A percentile compares a stretch with the other conserved stretches of the same genome.
Evolutionary conservation across 805 yeast genomes (phyloP).

Genomic region (Danielozyma ontarioensis): DNA sequence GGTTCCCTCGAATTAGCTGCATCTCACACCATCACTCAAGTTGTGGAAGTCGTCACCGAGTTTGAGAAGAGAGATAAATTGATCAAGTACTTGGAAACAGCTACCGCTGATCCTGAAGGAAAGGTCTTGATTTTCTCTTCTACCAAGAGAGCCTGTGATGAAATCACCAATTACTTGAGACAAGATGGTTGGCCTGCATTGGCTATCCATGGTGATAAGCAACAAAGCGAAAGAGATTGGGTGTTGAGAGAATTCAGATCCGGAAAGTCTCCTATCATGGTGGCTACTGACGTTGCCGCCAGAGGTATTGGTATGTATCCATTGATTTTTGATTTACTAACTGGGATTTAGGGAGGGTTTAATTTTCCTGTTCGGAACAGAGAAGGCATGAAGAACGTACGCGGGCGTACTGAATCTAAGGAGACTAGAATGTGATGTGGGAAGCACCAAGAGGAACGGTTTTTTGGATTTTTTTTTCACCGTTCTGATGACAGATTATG

Average conservation of each 20-base stretch:
- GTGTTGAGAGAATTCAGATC: slow-evolving; percentile 87
- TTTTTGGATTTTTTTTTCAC: background rate
- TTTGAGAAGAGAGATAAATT: slow-evolving; percentile 93
- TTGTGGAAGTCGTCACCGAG: slow-evolving; percentile 85
- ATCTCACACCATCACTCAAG: slow-evolving; percentile 91
- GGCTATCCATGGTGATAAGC: slow-evolving; percentile 98
- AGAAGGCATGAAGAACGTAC: background rate
- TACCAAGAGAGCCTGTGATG: slow-evolving; percentile 98
- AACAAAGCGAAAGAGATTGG: slow-evolving; percentile 98
- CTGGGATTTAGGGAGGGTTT: slow-evolving; percentile 1
- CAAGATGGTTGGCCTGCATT: slow-evolving; percentile 98
- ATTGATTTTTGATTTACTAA: slow-evolving; percentile 4
- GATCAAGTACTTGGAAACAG: slow-evolving; percentile 74
- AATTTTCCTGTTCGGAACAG: too few species aligned
- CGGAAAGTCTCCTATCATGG: slow-evolving; percentile 95
- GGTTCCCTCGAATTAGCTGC: slow-evolving; percentile 97
- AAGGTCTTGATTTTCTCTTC: slow-evolving; percentile 88
- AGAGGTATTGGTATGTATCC: slow-evolving; percentile 96
- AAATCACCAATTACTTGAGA: slow-evolving; percentile 84
- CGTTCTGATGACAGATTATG: too few species aligned
- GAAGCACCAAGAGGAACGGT: background rate
- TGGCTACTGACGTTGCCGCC: slow-evolving; percentile 99
- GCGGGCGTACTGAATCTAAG: too few species aligned
- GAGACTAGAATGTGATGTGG: background rate
- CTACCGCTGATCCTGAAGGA: slow-evolving; percentile 64